Conservation (phyloP, 257 asterid species). For the Verbascum thapsus region DNA sequence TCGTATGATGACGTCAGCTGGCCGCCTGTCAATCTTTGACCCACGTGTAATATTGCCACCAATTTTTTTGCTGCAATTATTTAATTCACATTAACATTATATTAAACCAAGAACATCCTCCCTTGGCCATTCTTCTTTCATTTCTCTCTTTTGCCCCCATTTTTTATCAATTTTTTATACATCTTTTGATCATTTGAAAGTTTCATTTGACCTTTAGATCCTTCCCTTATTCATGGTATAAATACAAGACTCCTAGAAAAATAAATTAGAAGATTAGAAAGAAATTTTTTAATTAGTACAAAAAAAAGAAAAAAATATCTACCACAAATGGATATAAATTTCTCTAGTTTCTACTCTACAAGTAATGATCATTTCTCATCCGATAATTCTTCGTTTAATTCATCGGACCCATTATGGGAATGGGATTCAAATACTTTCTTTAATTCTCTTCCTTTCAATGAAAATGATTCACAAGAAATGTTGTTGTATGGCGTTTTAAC, state of each 20-base stretch:
- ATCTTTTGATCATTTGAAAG: background rate
- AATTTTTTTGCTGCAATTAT: background rate
- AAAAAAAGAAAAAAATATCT: background rate
- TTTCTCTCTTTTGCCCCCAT: slow-evolving; percentile 19
- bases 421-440: slow-evolving; percentile 24
- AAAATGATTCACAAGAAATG: slow-evolving; percentile 50
- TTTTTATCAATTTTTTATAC: background rate
- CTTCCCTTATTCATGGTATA: slow-evolving; percentile 6
- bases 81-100: background rate
- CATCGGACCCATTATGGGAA: slow-evolving; percentile 19
- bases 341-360: slow-evolving; percentile 4
- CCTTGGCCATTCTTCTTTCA: slow-evolving; percentile 13
- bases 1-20: slow-evolving; percentile 36
- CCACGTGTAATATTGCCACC: slow-evolving; percentile 49
- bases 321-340: slow-evolving; percentile 27
- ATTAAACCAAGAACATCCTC: slow-evolving; percentile 32
- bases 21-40: slow-evolving; percentile 55
- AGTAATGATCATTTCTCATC: slow-evolving; percentile 28
- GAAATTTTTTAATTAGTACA: background rate
- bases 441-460: slow-evolving; percentile 45
- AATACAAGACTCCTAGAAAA: slow-evolving; percentile 6
- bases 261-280: background rate
- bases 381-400: slow-evolving; percentile 20
- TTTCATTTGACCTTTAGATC: background rate
- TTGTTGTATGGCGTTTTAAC: slow-evolving; percentile 33